These are phyloP conservation scores for Endotrypanum monterogeii DNA, from an alignment of 208 protist species.

Conservation along the genomic window DNA sequence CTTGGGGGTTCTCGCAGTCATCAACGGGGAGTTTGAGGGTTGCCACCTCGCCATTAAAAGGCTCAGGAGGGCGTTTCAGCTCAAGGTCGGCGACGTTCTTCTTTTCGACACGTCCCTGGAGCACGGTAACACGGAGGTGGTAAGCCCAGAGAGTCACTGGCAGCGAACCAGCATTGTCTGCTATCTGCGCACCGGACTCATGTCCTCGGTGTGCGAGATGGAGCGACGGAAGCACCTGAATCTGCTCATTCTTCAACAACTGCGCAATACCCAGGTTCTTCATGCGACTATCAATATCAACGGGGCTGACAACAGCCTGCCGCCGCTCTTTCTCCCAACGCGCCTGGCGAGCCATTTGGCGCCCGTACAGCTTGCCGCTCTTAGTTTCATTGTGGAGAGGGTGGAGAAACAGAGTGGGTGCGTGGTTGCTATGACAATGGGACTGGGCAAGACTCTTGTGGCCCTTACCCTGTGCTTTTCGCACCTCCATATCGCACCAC, in stretches of 20 bases:
- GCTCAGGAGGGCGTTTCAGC: slow-evolving; percentile 67
- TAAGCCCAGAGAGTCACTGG: slow-evolving; percentile 45
- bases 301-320: slow-evolving; percentile 37
- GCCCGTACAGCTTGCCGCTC: slow-evolving; percentile 69
- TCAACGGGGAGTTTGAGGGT: slow-evolving; percentile 86
- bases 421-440: slow-evolving; percentile 89
- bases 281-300: slow-evolving; percentile 76
- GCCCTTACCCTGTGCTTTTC: slow-evolving; percentile 80
- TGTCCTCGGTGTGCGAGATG: slow-evolving; percentile 77
- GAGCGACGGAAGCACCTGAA: slow-evolving; percentile 73
- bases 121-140: slow-evolving; percentile 91
- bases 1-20: slow-evolving; percentile 74
- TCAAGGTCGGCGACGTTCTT: slow-evolving; percentile 84
- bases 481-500: slow-evolving; percentile 39
- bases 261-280: slow-evolving; percentile 25
- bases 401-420: slow-evolving; percentile 65
- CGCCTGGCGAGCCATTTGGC: slow-evolving; percentile 50
- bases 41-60: slow-evolving; percentile 87
- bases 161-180: slow-evolving; percentile 81
- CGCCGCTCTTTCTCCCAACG: slow-evolving; percentile 66
- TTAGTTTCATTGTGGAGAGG: slow-evolving; percentile 73
- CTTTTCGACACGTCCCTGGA: slow-evolving; percentile 89
- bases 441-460: slow-evolving; percentile 91
- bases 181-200: slow-evolving; percentile 83
- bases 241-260: slow-evolving; percentile 33